A percentile compares a stretch with the other conserved stretches of the same genome.
These are phyloP conservation scores for Friedmanniomyces simplex DNA, from an alignment of 495 filamentous ascomycete genomes.

Conservation along the genomic window DNA sequence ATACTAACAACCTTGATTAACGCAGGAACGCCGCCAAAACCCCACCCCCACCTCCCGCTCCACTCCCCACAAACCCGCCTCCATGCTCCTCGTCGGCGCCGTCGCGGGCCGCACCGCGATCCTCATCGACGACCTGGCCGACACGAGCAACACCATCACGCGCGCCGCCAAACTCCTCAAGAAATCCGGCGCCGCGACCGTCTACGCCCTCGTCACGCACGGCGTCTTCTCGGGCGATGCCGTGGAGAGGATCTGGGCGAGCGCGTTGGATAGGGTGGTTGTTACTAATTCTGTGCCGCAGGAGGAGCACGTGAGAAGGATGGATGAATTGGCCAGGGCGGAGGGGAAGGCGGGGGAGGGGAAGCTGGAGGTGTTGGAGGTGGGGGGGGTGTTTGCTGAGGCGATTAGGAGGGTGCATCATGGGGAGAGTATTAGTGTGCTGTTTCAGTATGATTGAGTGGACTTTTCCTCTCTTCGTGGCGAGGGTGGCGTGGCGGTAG, in stretches of 20 bases:
- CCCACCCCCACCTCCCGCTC: slow-evolving; percentile 18
- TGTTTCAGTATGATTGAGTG: slow-evolving; percentile 79
- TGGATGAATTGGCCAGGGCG: not conserved
- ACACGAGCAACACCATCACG: slow-evolving; percentile 94
- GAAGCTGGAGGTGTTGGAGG: slow-evolving; percentile 87
- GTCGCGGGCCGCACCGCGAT: slow-evolving; percentile 74
- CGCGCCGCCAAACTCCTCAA: slow-evolving; percentile 93
- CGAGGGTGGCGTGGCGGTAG: no score
- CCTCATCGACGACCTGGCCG: slow-evolving; percentile 86
- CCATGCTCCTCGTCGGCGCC: slow-evolving; percentile 96
- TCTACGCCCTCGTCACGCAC: slow-evolving; percentile 88
- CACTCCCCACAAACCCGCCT: slow-evolving; percentile 86
- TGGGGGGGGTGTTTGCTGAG: slow-evolving; percentile 90
- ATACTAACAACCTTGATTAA: not conserved
- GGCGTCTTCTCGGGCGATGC: slow-evolving; percentile 91
- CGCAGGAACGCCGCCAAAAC: slow-evolving; percentile 88
- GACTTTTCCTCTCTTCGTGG: no score
- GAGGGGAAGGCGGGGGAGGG: slow-evolving; percentile 38
- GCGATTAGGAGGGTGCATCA: slow-evolving; percentile 95
- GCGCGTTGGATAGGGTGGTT: slow-evolving; percentile 77
- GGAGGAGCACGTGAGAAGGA: slow-evolving; percentile 54
- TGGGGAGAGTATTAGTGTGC: slow-evolving; percentile 92
- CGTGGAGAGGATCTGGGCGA: slow-evolving; percentile 84
- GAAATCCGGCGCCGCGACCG: slow-evolving; percentile 77
- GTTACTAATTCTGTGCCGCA: slow-evolving; percentile 94